Conservation (phyloP, 768 basidiomycete genomes). For the Xerocomellus dryophilus region DNA sequence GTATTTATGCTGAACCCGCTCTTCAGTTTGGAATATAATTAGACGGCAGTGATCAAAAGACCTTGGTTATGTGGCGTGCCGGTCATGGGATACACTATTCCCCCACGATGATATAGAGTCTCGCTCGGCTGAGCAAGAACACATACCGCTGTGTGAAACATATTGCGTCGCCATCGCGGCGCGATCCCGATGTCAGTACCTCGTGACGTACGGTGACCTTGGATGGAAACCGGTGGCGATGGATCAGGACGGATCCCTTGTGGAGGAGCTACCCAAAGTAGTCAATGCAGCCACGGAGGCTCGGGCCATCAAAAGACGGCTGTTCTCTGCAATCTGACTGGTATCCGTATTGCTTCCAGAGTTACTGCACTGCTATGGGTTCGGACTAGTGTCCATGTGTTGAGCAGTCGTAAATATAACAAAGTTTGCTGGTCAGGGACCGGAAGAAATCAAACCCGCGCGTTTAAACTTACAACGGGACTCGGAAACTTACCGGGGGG, state of each 20-base stretch:
- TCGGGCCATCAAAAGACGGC: neutral
- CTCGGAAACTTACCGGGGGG: too few species aligned
- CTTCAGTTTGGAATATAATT: neutral
- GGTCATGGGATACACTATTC: neutral
- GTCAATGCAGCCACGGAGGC: neutral
- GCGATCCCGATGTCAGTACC: neutral
- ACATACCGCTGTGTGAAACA: neutral
- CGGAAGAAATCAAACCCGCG: too few species aligned
- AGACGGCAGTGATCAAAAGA: too few species aligned
- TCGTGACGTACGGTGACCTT: neutral
- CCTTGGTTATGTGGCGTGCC: neutral
- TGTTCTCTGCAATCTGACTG: neutral
- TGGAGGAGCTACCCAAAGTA: neutral
- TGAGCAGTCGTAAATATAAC: neutral
- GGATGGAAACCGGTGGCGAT: conserved; percentile 1
- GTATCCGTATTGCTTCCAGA: neutral
- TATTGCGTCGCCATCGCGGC: neutral
- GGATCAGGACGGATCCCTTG: neutral
- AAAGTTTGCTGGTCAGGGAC: neutral
- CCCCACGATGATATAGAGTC: too few species aligned
- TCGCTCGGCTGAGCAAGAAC: too few species aligned
- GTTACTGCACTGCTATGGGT: neutral
- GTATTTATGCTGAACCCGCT: neutral
- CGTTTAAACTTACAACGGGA: too few species aligned
- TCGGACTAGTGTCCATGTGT: neutral